Evolutionary conservation across 2,329 filamentous ascomycete genomes (phyloP).

Genomic region (Parafenestella ontariensis): DNA sequence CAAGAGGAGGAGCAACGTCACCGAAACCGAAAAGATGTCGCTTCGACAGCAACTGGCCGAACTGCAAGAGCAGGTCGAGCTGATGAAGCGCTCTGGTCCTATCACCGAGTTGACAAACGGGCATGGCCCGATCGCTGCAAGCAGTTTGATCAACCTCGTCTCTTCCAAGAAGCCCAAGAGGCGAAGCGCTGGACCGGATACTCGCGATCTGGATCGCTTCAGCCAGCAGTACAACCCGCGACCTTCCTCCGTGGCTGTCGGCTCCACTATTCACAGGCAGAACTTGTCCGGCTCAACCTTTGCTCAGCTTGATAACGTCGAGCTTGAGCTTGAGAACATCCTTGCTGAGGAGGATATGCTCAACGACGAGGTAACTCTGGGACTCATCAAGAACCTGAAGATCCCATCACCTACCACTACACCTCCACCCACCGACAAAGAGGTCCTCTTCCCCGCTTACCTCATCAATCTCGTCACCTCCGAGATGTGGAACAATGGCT

Average conservation of each 20-base stretch:
- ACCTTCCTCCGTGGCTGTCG: slow-evolving; percentile 93
- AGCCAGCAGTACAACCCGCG: slow-evolving; percentile 92
- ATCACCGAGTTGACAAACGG: slow-evolving; percentile 76
- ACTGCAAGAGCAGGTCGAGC: slow-evolving; percentile 89
- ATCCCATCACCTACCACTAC: slow-evolving; percentile 88
- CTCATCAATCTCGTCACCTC: slow-evolving; percentile 98
- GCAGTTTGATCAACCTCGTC: slow-evolving; percentile 93
- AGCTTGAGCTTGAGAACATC: slow-evolving; percentile 91
- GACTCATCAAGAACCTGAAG: slow-evolving; percentile 94
- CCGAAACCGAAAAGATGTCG: slow-evolving; percentile 84
- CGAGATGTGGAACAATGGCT: slow-evolving; percentile 99
- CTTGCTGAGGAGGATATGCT: slow-evolving; percentile 94
- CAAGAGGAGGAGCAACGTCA: slow-evolving; percentile 74
- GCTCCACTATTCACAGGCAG: slow-evolving; percentile 69
- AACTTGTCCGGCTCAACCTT: slow-evolving; percentile 78
- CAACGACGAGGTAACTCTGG: slow-evolving; percentile 96
- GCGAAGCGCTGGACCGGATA: slow-evolving; percentile 87
- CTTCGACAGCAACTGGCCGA: slow-evolving; percentile 88
- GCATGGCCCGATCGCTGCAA: slow-evolving; percentile 57
- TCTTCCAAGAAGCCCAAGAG: slow-evolving; percentile 97
- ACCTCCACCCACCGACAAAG: slow-evolving; percentile 94
- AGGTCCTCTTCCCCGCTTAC: slow-evolving; percentile 97
- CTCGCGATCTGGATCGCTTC: slow-evolving; percentile 85
- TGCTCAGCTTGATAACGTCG: slow-evolving; percentile 85
- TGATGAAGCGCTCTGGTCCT: slow-evolving; percentile 79